A percentile compares a stretch with the other conserved stretches of the same genome.
Conservation (phyloP, 2,329 filamentous ascomycete species). For the Dendrostoma leiphaemia region DNA sequence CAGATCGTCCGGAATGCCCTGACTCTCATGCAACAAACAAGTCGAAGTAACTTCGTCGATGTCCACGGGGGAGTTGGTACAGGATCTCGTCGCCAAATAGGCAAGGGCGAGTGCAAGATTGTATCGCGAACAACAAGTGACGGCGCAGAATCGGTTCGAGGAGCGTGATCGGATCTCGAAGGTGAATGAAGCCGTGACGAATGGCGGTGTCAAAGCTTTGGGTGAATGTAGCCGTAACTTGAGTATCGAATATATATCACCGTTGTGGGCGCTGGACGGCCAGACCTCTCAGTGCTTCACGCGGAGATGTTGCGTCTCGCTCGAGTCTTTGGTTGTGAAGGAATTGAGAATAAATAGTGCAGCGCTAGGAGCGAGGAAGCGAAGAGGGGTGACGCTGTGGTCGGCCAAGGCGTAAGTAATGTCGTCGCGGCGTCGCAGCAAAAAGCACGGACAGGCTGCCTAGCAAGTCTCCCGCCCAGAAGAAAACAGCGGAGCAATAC, state of each 20-base stretch:
- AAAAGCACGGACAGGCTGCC: neutral
- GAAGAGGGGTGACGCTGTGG: neutral
- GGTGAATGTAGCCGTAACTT: neutral
- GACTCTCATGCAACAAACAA: neutral
- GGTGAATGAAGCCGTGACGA: neutral
- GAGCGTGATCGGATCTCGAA: neutral
- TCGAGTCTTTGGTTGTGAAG: neutral
- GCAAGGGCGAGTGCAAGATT: neutral
- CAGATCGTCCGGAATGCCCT: neutral
- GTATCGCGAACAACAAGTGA: neutral
- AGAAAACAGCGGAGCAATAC: neutral
- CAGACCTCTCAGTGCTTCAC: neutral
- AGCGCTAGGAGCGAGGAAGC: neutral
- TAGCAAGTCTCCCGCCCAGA: neutral
- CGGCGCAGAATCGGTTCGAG: neutral
- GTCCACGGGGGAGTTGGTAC: neutral
- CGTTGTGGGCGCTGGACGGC: neutral
- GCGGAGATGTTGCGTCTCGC: neutral
- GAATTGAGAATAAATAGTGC: neutral
- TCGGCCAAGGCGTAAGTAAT: no score
- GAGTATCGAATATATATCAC: slow-evolving; percentile 3
- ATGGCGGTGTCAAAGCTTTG: neutral
- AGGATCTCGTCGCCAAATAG: neutral
- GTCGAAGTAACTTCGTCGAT: neutral
- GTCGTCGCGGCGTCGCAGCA: neutral